Base-by-base conservation (phyloP, 75 land plant species). In the Azolla pinnata region DNA sequence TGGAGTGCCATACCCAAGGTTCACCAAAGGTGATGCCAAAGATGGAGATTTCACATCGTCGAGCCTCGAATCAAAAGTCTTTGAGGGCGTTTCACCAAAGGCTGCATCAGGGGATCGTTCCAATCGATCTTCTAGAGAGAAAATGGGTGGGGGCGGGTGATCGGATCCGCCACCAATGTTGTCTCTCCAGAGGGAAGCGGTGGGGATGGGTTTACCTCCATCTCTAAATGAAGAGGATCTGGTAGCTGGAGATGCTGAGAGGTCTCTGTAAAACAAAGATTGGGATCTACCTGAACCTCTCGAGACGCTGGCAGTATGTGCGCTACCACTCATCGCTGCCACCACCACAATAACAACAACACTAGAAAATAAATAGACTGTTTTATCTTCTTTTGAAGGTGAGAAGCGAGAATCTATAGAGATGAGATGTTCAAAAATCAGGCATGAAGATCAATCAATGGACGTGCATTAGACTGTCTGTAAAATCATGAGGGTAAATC, bases 101-200 rank as follows among this genome's bases (percentile, higher is more conserved):
- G 58, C 49, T 25, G 57, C 24, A 12, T 59, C 64, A 42, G 68
- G 54, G 25, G 75, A 47, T 0, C 71, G 61, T 21, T 73, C 75
- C 10, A 73, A 61, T 9, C 88, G 85, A 62, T 91, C 97, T 34
- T 92, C 96, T 61, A 92, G 67, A 12, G 96, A 85, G 60, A 71
- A 80, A 23, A 78, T 53, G 5, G 97, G 97, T 10, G 97, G 97
- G 14, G 97, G 97, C 12, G 97, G 97, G 18, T 81, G 82, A 51
- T 82, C 97, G 2, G 76, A 54, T n/a, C n/a, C n/a, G 46, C 71
- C 67, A 2, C 68, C 38, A 20, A 44, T 21, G 53, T 75, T 79
- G 34, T 87, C 84, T 20, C 83, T 67, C 86, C 84, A 81, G 44
- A 83, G 62, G 19, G 95, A 82, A 7, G 97, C 76, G 4, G 81